These are phyloP conservation scores for Botryosphaeria dothidea DNA, from an alignment of 2,329 filamentous ascomycete genomes.

Conservation along the genomic window DNA sequence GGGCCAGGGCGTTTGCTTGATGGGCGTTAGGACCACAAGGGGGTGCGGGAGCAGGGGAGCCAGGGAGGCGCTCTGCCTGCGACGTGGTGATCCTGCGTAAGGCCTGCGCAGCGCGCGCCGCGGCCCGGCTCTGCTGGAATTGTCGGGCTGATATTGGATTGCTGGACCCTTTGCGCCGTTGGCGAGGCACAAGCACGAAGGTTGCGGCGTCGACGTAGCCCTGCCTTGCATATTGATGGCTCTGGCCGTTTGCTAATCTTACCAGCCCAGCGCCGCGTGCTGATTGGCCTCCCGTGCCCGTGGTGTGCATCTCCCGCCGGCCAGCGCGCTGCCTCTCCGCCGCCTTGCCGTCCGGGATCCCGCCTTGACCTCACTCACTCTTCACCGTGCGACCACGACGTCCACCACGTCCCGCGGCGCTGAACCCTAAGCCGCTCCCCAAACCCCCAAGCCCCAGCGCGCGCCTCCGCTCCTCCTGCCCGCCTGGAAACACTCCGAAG, in stretches of 20 bases:
- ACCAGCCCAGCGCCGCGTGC: slow-evolving; percentile 8
- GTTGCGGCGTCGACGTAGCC: slow-evolving; percentile 1
- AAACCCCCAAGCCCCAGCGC: background rate
- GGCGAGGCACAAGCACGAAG: slow-evolving; percentile 7
- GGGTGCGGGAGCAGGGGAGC: background rate
- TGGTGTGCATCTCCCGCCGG: slow-evolving; percentile 18
- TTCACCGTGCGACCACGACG: slow-evolving; percentile 10
- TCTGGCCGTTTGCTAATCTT: slow-evolving; percentile 9
- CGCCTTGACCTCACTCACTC: slow-evolving; percentile 13
- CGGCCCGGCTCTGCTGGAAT: background rate
- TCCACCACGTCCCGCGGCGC: slow-evolving; percentile 4
- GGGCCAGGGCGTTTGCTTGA: slow-evolving; percentile 12
- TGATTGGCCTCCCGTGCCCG: slow-evolving; percentile 17
- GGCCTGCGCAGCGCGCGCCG: background rate
- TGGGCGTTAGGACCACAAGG: background rate
- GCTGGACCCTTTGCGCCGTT: slow-evolving; percentile 13
- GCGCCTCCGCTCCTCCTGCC: background rate
- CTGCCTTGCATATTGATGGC: background rate
- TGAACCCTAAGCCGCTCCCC: background rate
- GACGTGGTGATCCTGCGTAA: too few species aligned
- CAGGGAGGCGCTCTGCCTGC: background rate
- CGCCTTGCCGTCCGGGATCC: slow-evolving; percentile 9
- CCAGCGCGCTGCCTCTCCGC: slow-evolving; percentile 10
- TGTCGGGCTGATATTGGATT: background rate
- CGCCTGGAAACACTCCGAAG: slow-evolving; percentile 3